Conservation (phyloP, 805 yeast species). For the Starmera caribaea region DNA sequence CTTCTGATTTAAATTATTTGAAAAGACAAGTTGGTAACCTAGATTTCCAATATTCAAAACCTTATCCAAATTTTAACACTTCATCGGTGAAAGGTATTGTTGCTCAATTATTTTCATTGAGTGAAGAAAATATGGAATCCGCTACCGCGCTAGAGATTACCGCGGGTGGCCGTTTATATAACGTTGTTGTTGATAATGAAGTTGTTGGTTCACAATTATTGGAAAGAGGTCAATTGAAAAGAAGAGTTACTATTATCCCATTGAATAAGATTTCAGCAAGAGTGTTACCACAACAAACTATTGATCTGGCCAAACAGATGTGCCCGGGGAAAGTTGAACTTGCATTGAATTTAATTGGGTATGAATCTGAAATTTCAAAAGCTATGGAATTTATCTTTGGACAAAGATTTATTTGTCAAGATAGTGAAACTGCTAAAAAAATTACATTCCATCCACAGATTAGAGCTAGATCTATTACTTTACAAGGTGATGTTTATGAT, state of each 20-base stretch:
- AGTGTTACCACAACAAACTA: slow-evolving; percentile 38
- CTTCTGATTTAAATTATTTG: slow-evolving; percentile 41
- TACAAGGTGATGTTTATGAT: slow-evolving; percentile 91
- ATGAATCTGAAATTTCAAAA: slow-evolving; percentile 52
- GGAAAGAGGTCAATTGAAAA: slow-evolving; percentile 66
- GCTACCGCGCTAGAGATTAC: slow-evolving; percentile 85
- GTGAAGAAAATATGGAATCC: slow-evolving; percentile 43
- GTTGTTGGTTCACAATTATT: slow-evolving; percentile 74
- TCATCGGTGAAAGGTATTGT: slow-evolving; percentile 76
- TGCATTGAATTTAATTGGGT: slow-evolving; percentile 77
- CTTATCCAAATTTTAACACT: slow-evolving; percentile 50
- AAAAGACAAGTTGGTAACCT: slow-evolving; percentile 60
- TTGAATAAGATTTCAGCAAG: slow-evolving; percentile 72
- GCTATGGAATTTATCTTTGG: slow-evolving; percentile 96
- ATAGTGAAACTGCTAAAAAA: slow-evolving; percentile 78
- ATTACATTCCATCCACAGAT: slow-evolving; percentile 84
- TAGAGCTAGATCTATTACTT: slow-evolving; percentile 73
- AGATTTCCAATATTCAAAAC: slow-evolving; percentile 65
- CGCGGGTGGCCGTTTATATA: slow-evolving; percentile 87
- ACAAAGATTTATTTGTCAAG: slow-evolving; percentile 74
- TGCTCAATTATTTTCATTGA: slow-evolving; percentile 69
- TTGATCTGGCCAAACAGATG: slow-evolving; percentile 58
- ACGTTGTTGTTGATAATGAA: slow-evolving; percentile 86
- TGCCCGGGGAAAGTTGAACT: slow-evolving; percentile 83
- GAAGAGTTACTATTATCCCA: slow-evolving; percentile 88